Evolutionary conservation across 2,329 filamentous ascomycete species (phyloP), one percentile per base, ranked within the genome.

Genomic region (Hypoxylon sp.): DNA sequence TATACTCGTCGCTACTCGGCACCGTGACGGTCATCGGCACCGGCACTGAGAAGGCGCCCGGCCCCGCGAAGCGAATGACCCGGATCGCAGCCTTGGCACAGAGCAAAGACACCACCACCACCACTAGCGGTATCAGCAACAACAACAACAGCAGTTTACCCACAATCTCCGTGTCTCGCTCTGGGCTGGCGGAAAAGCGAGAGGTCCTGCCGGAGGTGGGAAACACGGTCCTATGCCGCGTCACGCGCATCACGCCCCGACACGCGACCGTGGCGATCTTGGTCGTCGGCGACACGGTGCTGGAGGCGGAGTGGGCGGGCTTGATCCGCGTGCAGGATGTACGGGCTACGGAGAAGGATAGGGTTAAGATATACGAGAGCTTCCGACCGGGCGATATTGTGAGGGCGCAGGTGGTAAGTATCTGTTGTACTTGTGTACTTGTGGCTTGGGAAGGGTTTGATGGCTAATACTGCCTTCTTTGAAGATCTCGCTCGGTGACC

Each of bases 301-400:
- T 92, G 68, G 87, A 92, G 73, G 92, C 93, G 55, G 91, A 94
- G 73, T 97, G 94, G 87, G 91, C 94, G 81, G 94, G 92, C 3
- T 83, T 97, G 68, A 94, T 97, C 67, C 88, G 94, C 17, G 89
- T 91, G 70, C 95, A 98, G 82, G 96, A 99, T 78, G 93, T 99
- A 35, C 87, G 96, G 62, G 94, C 94, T 2, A 97, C 96, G 17
- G 96, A 99, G 83, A 97, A 98, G 82, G 96, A 98, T 79, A 93
- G 93, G 74, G 93, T 98, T 47, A 93, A 92, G 79, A 92, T 98
- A 70, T 91, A 93, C 72, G 94, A 97, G 79, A 93, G 91, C 76
- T 98, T 98, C 78, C 87, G 94, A 72, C 94, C 97, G 0, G 96
- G 96, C 0, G 96, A 99, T 83, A 90, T 98, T 72, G 93, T 99